These are phyloP conservation scores for Solanum pennellii DNA, from an alignment of 257 asterid species.

Conservation along the genomic window DNA sequence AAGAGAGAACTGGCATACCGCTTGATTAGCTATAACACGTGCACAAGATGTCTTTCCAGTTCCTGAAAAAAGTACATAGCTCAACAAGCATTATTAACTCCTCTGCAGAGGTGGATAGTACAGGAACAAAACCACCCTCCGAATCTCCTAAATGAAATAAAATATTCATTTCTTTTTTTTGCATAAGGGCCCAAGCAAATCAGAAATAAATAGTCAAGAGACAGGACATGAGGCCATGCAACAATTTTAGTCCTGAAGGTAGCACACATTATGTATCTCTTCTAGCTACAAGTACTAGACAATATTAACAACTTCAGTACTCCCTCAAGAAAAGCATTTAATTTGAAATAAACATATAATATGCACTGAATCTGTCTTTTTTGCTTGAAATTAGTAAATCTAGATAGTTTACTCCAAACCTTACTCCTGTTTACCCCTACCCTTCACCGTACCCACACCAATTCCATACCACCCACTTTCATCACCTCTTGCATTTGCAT, in stretches of 20 bases:
- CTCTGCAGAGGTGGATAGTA: background rate
- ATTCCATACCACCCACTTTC: background rate
- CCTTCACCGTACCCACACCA: background rate
- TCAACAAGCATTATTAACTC: background rate
- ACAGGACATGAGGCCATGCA: background rate
- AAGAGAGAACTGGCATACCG: conserved; percentile 38
- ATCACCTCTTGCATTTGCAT: background rate
- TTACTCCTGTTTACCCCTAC: background rate
- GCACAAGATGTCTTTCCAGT: conserved; percentile 98
- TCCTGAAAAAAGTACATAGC: conserved; percentile 49
- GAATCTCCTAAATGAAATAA: background rate
- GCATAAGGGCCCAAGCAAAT: background rate
- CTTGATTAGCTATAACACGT: conserved; percentile 91
- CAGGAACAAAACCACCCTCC: background rate
- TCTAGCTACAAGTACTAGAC: background rate
- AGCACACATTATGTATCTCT: background rate
- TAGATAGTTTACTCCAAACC: background rate
- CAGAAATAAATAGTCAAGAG: background rate
- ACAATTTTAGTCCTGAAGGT: background rate
- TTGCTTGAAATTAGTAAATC: background rate
- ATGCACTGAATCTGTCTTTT: background rate
- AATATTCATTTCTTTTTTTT: background rate
- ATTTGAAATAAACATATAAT: background rate
- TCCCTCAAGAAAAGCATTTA: background rate
- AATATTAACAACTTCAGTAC: background rate